Evolutionary conservation across 192 early-diverging fungal genomes (phyloP), one percentile per base, ranked within the genome.

Genomic region (Coemansia sp.): DNA sequence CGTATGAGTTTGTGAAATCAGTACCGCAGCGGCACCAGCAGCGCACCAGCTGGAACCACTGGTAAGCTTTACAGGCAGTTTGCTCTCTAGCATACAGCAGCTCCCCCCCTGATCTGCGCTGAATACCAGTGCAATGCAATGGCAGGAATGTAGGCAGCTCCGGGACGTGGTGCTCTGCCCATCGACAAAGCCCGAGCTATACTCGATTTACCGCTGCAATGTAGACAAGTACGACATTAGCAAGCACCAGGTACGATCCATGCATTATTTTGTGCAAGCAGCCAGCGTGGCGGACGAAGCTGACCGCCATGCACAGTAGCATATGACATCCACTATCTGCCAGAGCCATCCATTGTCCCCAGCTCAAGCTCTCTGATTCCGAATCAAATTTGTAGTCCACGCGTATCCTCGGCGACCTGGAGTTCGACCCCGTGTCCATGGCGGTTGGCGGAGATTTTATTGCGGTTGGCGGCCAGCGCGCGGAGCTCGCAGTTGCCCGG

Each of bases 31-130:
- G 85, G 53, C 89, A 95, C 69, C 81, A 84, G 29, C 89, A 88
- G 59, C 83, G 87, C 58, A 84, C 92, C 2, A 97, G 88, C 54
- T 95, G 95, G 56, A 92, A 95, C 57, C 95, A 97, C 81, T 95
- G 93, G 94, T 86, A 80, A 56, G 46, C 46, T 22, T 23, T 23
- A 7, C 24, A 38, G n/a, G 12, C 24, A 6, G 10, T 48, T 8
- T 14, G 12, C 22, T 48, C 3, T 7, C 24, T 27, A 9, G 42
- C 42, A 7, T 44, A 19, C 42, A 44, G n/a, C 2, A 44, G n/a
- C 42, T 44, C n/a, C n/a, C n/a, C n/a, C n/a, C n/a, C n/a, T 44
- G 42, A 44, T 44, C 42, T 19, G 42, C 19, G 18, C n/a, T 19
- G 0, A 44, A 44, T 6, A 44, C 42, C 5, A 6, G 16, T 3